Percentiles rank a stretch among this genome's conserved stretches.
phyloP scores from a whole-genome alignment of 2,329 filamentous ascomycete genomes.

The Botrytis cinerea region DNA sequence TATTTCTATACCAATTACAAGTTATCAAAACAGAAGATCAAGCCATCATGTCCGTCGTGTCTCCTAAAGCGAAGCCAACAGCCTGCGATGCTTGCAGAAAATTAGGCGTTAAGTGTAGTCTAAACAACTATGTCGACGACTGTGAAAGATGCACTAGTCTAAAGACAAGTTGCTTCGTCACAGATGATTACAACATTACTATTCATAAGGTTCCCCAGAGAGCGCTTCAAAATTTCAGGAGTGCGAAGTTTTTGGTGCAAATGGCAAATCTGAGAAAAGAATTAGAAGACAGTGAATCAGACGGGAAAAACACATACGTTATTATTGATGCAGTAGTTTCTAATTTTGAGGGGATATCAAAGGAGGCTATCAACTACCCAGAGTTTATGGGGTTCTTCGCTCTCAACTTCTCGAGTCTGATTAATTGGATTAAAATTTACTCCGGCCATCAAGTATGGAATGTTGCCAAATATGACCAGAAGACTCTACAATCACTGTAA shows the following conservation, averaged over 20 bases:
- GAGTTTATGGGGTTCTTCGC: background rate
- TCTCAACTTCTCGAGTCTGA: fast-evolving
- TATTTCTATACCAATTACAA: background rate
- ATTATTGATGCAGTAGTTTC: background rate
- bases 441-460: background rate
- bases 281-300: background rate
- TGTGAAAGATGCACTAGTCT: background rate
- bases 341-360: background rate
- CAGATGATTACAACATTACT: background rate
- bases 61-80: background rate
- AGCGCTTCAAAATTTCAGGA: background rate
- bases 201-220: background rate
- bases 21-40: background rate
- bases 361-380: background rate
- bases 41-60: background rate
- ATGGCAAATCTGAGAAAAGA: fast-evolving
- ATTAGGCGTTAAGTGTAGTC: background rate
- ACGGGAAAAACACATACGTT: background rate
- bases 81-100: too few species aligned
- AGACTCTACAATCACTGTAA: background rate
- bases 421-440: fast-evolving
- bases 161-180: background rate
- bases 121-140: background rate
- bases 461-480: background rate
- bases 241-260: background rate